Evolutionary conservation across 352 stramenopile species (phyloP).

Genomic region (Chrysophaeum taylorii): DNA sequence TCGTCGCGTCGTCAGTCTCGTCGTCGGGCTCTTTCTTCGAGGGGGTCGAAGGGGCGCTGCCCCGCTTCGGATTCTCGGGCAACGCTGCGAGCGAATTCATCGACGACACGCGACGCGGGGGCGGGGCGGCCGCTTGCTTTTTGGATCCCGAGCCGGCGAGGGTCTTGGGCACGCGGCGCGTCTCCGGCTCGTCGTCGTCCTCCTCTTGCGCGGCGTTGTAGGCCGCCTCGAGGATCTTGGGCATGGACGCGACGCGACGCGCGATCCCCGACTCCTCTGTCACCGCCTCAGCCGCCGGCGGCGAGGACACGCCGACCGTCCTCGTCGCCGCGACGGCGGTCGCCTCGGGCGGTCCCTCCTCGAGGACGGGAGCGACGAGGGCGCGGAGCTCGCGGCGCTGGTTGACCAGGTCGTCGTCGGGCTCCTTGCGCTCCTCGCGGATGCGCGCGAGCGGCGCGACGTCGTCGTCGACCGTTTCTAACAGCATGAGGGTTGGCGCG

Average conservation of each 20-base stretch:
- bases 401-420: background rate
- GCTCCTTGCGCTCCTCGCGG: background rate
- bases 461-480: conserved; percentile 30
- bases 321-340: background rate
- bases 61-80: too few relatives aligned
- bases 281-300: too few relatives aligned
- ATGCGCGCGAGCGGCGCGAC: background rate
- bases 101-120: background rate
- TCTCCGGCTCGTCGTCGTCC: background rate
- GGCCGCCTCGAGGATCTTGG: background rate
- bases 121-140: background rate
- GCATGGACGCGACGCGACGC: conserved; percentile 3
- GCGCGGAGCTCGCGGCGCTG: background rate
- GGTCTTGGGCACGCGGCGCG: background rate
- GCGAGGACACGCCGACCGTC: too few relatives aligned
- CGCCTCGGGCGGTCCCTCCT: background rate
- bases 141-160: too few relatives aligned
- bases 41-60: too few relatives aligned
- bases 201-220: background rate
- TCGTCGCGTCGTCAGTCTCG: too few relatives aligned
- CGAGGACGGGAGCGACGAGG: background rate
- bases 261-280: too few relatives aligned
- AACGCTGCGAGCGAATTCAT: background rate
- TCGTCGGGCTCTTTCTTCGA: too few relatives aligned
- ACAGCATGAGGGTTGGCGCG: conserved; percentile 57